phyloP scores from a whole-genome alignment of 768 basidiomycete species.

The Lactifluus piperatus region DNA sequence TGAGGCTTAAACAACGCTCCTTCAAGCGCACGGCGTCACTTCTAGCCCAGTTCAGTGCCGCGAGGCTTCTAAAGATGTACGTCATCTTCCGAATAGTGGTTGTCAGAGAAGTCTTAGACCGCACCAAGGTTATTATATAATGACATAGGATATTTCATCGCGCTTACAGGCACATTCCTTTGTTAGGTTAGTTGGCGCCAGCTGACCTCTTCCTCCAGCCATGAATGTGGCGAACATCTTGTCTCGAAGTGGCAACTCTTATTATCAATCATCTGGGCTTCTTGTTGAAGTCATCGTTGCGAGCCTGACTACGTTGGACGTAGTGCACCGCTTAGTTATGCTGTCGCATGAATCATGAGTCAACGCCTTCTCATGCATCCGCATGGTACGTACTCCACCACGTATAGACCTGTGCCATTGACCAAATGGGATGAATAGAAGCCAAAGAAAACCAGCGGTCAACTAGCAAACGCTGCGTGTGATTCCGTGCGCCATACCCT shows the following conservation, averaged over 20 bases:
- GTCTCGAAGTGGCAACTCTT: background rate
- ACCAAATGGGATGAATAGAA: background rate
- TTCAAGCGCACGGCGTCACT: background rate
- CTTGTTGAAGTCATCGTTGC: too few species aligned
- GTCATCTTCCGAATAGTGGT: background rate
- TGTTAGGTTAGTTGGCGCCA: background rate
- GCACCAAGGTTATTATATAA: constrained; percentile 56
- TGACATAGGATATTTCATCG: constrained; percentile 53
- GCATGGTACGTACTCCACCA: constrained; percentile 21
- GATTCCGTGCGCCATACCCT: background rate
- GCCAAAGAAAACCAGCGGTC: background rate
- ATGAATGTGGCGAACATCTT: constrained; percentile 22
- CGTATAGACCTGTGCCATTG: background rate
- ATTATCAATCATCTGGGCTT: background rate
- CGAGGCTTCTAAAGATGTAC: constrained; percentile 23
- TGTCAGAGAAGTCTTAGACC: background rate
- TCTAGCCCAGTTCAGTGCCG: constrained; percentile 12
- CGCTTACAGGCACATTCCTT: constrained; percentile 35
- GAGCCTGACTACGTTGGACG: too few species aligned
- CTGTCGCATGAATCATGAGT: constrained; percentile 29
- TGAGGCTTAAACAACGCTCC: background rate
- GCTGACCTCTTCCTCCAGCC: constrained; percentile 6
- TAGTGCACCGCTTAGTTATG: background rate
- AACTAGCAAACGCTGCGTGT: background rate
- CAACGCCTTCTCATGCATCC: constrained; percentile 30